Conservation (phyloP, 1,284 basidiomycete genomes). For the Inonotus obliquus region DNA sequence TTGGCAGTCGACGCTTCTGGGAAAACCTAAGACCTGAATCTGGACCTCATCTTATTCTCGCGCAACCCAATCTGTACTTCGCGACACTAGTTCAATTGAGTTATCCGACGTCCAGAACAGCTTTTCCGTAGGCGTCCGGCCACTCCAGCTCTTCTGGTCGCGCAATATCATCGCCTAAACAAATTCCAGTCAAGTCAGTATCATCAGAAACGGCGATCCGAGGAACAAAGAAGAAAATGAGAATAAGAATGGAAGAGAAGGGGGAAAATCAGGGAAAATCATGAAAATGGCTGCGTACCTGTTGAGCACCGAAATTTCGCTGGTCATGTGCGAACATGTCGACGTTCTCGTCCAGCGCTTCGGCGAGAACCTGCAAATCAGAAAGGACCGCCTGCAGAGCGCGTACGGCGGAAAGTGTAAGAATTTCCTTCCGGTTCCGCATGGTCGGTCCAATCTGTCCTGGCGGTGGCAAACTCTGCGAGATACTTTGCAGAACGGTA, state of each 20-base stretch:
- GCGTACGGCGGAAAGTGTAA: slow-evolving; percentile 65
- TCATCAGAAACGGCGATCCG: slow-evolving; percentile 6
- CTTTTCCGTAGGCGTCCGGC: slow-evolving; percentile 79
- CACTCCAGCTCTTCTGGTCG: slow-evolving; percentile 91
- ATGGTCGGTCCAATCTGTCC: slow-evolving; percentile 39
- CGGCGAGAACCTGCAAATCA: slow-evolving; percentile 79
- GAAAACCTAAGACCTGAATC: neutral
- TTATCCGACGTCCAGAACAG: slow-evolving; percentile 87
- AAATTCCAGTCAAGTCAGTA: slow-evolving; percentile 18
- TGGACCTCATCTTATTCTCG: slow-evolving; percentile 43
- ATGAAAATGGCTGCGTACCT: slow-evolving; percentile 44
- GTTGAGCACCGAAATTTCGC: slow-evolving; percentile 89
- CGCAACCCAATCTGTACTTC: slow-evolving; percentile 80
- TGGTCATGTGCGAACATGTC: slow-evolving; percentile 87
- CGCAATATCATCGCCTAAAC: slow-evolving; percentile 84
- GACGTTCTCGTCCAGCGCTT: slow-evolving; percentile 86
- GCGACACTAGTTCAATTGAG: slow-evolving; percentile 74
- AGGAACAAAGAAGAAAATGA: neutral
- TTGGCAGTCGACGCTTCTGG: neutral
- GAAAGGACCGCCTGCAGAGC: slow-evolving; percentile 79
- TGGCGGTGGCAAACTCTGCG: slow-evolving; percentile 59
- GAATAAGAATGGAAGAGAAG: neutral
- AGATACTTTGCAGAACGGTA: slow-evolving; percentile 78
- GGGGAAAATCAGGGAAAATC: neutral
- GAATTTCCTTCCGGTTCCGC: slow-evolving; percentile 70